Conservation (phyloP, 371 early-diverging fungal genomes). For the Ordospora pajunii region DNA sequence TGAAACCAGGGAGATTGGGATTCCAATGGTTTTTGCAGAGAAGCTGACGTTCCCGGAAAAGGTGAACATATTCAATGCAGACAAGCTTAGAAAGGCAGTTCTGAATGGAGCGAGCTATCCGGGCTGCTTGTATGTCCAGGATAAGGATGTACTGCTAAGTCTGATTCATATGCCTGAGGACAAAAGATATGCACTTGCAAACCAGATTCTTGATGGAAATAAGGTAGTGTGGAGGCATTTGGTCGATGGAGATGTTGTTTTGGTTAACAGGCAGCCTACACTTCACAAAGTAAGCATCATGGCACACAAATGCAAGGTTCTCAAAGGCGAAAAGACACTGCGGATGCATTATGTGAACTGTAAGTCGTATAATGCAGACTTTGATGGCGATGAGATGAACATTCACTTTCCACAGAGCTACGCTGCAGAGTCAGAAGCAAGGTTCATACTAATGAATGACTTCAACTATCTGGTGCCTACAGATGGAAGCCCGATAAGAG, state of each 20-base stretch:
- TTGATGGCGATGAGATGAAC: conserved; percentile 99
- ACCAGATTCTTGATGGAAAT: conserved; percentile 71
- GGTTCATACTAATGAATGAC: conserved; percentile 83
- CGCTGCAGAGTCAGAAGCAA: conserved; percentile 83
- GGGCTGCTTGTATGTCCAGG: conserved; percentile 67
- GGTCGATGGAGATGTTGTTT: conserved; percentile 84
- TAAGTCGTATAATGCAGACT: conserved; percentile 95
- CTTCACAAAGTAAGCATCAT: conserved; percentile 98
- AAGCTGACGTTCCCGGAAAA: conserved; percentile 94
- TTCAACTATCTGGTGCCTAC: conserved; percentile 93
- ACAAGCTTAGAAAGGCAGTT: conserved; percentile 78
- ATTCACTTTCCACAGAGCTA: conserved; percentile 97
- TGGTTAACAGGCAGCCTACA: conserved; percentile 98
- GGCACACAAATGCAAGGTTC: conserved; percentile 87
- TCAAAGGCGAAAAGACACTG: conserved; percentile 92
- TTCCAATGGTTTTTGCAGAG: conserved; percentile 88
- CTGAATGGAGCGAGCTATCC: conserved; percentile 97
- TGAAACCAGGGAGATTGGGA: conserved; percentile 91
- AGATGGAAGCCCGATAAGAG: conserved; percentile 89
- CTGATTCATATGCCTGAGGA: conserved; percentile 70
- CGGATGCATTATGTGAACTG: conserved; percentile 97
- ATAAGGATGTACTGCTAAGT: conserved; percentile 63
- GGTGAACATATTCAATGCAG: conserved; percentile 83
- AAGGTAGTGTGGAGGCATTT: conserved; percentile 92
- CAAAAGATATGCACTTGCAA: conserved; percentile 83